Evolutionary conservation across 139 green algal species (phyloP).

Genomic region (Nannochloris sp.): DNA sequence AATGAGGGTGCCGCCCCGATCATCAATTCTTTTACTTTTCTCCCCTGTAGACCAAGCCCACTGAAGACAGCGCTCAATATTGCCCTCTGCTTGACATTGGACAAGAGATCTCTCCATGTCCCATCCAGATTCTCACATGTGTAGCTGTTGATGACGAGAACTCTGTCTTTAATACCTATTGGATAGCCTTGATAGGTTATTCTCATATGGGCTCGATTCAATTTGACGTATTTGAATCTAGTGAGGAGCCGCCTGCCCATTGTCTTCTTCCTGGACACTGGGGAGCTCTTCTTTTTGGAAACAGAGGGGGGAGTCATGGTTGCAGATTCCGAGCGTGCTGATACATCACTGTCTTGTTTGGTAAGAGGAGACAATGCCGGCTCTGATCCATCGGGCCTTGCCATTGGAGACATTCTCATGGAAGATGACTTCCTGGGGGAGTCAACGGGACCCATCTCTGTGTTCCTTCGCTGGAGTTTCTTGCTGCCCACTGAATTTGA

Average conservation of each 20-base stretch:
- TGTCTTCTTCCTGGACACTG: neutral
- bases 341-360: neutral
- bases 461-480: neutral
- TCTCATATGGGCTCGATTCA: conserved; percentile 62
- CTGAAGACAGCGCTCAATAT: conserved; percentile 55
- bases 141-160: conserved; percentile 59
- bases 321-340: neutral
- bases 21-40: conserved; percentile 56
- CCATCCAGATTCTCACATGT: conserved; percentile 65
- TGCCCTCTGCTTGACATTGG: conserved; percentile 66
- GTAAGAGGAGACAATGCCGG: neutral
- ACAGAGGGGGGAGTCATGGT: too few species aligned
- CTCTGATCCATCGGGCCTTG: neutral
- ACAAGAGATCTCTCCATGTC: conserved; percentile 55
- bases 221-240: conserved; percentile 60
- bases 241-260: conserved; percentile 12
- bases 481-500: conserved; percentile 1
- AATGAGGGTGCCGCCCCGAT: neutral
- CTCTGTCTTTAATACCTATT: conserved; percentile 49
- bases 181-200: conserved; percentile 57
- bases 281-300: too few species aligned
- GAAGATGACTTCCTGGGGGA: neutral
- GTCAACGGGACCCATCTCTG: neutral
- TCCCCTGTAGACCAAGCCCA: conserved; percentile 49
- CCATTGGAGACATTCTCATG: neutral